Percentiles rank a stretch among this genome's conserved stretches.
phyloP scores from a whole-genome alignment of 1,139 yeast genomes.

The Entelexis paramagnoliae region DNA sequence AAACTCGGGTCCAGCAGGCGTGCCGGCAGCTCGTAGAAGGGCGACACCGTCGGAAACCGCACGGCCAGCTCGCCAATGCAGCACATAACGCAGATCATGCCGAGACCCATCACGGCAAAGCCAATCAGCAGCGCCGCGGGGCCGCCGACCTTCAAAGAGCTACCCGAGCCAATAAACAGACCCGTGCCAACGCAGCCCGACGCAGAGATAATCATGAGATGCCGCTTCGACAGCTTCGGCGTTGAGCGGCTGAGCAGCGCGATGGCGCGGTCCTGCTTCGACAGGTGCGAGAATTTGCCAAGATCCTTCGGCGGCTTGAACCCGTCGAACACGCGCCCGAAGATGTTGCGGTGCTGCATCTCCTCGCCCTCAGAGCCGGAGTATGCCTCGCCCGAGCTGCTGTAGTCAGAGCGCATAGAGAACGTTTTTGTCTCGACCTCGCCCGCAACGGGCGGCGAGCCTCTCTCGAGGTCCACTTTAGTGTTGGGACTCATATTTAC shows the following conservation, averaged over 20 bases:
- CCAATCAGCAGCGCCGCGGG: constrained; percentile 72
- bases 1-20: constrained; percentile 63
- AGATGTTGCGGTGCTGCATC: constrained; percentile 5
- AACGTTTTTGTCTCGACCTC: constrained; percentile 6
- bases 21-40: constrained; percentile 62
- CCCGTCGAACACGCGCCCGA: constrained; percentile 34
- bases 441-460: constrained; percentile 9
- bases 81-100: constrained; percentile 63
- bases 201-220: constrained; percentile 59
- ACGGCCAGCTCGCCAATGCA: constrained; percentile 78
- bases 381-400: background rate
- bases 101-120: constrained; percentile 54
- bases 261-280: constrained; percentile 41
- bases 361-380: background rate
- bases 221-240: constrained; percentile 45
- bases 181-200: constrained; percentile 84
- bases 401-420: background rate
- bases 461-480: constrained; percentile 3
- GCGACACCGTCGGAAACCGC: constrained; percentile 67
- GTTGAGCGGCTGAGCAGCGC: constrained; percentile 39
- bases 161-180: constrained; percentile 64
- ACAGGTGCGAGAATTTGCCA: constrained; percentile 35
- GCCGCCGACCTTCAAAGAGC: constrained; percentile 59
- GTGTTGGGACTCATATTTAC: background rate
- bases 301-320: constrained; percentile 46